Conservation (phyloP, 176 grass and related monocot genomes). For the Rhynchospora tenuis region DNA sequence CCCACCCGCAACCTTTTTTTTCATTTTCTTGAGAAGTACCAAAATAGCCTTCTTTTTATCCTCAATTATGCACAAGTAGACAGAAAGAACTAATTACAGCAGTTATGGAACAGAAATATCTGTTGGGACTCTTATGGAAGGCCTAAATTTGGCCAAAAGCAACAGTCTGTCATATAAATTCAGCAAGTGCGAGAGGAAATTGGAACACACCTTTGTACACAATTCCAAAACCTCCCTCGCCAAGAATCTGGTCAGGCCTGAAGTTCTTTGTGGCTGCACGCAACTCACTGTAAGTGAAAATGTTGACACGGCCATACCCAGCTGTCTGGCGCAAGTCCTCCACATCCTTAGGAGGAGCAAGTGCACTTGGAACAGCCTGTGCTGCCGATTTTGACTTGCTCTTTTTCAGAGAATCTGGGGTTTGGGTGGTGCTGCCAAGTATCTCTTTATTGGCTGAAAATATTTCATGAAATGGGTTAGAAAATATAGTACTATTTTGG, state of each 20-base stretch:
- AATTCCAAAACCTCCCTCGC: conserved; percentile 94
- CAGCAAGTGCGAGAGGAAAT: not conserved
- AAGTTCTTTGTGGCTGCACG: conserved; percentile 88
- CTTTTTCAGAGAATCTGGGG: conserved; percentile 40
- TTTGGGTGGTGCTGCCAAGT: not conserved
- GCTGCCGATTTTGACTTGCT: conserved; percentile 42
- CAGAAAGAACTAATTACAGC: not conserved
- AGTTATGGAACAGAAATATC: not conserved
- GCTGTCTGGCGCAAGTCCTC: conserved; percentile 56
- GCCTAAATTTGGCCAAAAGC: not conserved
- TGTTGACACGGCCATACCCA: conserved; percentile 76
- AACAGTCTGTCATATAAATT: not conserved
- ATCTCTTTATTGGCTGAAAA: conserved; percentile 27
- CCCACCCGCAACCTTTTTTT: not conserved
- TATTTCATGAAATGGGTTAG: conserved; percentile 11
- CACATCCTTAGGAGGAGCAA: conserved; percentile 83
- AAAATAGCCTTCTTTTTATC: not conserved
- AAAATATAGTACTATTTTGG: conserved; percentile 27
- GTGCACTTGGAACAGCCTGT: conserved; percentile 42
- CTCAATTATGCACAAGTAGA: not conserved
- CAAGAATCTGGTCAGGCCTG: conserved; percentile 77
- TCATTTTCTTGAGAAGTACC: not conserved
- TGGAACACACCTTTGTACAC: conserved; percentile 71
- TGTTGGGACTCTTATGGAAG: not conserved
- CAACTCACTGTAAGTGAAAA: conserved; percentile 78